phyloP scores from a whole-genome alignment of 371 early-diverging fungal genomes.

The Mucor irregularis region DNA sequence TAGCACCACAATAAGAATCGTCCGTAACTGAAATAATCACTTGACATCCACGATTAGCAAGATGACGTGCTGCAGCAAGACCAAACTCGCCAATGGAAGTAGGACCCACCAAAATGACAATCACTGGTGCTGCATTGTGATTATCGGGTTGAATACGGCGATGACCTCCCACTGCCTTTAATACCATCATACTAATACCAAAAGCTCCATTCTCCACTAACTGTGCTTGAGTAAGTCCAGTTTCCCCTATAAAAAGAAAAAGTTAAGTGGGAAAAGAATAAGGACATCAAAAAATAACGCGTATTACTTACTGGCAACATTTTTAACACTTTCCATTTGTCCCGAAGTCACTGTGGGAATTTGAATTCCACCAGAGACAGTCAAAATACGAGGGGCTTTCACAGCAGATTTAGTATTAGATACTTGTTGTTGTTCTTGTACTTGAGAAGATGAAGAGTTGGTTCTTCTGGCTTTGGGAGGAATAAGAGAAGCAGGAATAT shows the following conservation, averaged over 20 bases:
- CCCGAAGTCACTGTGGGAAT: constrained; percentile 57
- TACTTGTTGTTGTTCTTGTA: neutral
- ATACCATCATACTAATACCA: constrained; percentile 69
- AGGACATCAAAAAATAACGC: neutral
- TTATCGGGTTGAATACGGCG: constrained; percentile 73
- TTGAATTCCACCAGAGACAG: constrained; percentile 48
- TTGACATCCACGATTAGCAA: constrained; percentile 76
- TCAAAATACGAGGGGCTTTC: constrained; percentile 33
- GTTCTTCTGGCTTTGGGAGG: constrained; percentile 31
- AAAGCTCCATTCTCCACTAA: constrained; percentile 84
- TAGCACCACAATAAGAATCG: constrained; percentile 6
- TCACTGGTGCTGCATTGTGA: constrained; percentile 71
- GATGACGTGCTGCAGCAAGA: constrained; percentile 73
- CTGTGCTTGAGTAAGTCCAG: constrained; percentile 69
- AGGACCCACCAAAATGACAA: constrained; percentile 77
- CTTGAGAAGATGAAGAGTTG: neutral
- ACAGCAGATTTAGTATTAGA: neutral
- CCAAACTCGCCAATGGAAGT: constrained; percentile 76
- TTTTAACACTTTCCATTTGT: constrained; percentile 67
- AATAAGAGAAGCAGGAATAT: constrained; percentile 27
- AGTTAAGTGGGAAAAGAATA: no score
- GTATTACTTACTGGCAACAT: constrained; percentile 38
- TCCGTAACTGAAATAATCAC: constrained; percentile 60
- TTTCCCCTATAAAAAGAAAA: constrained; percentile 28
- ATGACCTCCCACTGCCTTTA: constrained; percentile 73